These are phyloP conservation scores for Tolypocladium album DNA, from an alignment of 2,329 filamentous ascomycete species.

Conservation along the genomic window DNA sequence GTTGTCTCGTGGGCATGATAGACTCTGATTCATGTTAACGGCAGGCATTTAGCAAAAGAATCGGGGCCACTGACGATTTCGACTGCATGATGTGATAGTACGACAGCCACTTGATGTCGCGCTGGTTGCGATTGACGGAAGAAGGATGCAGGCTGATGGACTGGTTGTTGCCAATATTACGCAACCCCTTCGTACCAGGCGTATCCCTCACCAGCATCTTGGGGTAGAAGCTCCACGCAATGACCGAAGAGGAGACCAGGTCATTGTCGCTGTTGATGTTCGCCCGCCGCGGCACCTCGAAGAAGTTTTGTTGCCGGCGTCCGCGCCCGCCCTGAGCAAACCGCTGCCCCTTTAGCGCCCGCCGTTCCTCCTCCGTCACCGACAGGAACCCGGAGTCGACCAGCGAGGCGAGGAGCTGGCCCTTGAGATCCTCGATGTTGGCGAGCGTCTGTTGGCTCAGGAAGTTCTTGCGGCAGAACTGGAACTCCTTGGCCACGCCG, in stretches of 20 bases:
- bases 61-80: conserved; percentile 47
- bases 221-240: conserved; percentile 92
- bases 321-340: conserved; percentile 40
- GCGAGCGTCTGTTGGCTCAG: conserved; percentile 77
- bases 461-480: conserved; percentile 93
- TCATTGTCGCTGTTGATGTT: conserved; percentile 75
- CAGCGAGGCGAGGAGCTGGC: conserved; percentile 75
- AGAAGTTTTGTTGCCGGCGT: conserved; percentile 62
- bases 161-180: conserved; percentile 90
- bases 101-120: conserved; percentile 68
- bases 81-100: conserved; percentile 98
- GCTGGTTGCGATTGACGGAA: conserved; percentile 71
- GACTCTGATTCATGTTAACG: conserved; percentile 35
- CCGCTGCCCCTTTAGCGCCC: conserved; percentile 56
- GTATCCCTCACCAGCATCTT: conserved; percentile 78
- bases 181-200: conserved; percentile 60
- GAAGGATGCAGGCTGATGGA: conserved; percentile 76
- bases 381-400: conserved; percentile 76
- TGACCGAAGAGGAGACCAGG: conserved; percentile 64
- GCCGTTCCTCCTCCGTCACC: conserved; percentile 62
- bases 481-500: conserved; percentile 59
- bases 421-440: conserved; percentile 93
- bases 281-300: conserved; percentile 66
- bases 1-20: conserved; percentile 89
- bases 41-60: not conserved